Base-by-base conservation (phyloP, 805 yeast species). In the Clavispora phyllophila region DNA sequence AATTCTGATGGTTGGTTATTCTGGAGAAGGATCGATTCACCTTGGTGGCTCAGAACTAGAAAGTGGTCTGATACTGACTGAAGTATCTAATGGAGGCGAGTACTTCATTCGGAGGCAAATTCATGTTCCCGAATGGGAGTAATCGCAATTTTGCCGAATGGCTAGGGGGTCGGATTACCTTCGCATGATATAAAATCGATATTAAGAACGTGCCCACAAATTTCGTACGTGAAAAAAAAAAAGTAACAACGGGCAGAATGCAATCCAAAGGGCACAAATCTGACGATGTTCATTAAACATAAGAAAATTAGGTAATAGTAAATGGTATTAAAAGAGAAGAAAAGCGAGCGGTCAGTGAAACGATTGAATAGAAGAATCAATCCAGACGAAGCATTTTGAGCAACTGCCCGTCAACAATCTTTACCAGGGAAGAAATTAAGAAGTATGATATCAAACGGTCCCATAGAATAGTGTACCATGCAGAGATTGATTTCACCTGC, bases 1-100 rank as follows among this genome's bases (percentile, higher is more conserved):
- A 41, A 65, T 76, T 10, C 70, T 73, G 36, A 62, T 65, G 55
- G 60, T 74, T 15, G 64, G 67, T 24, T 69, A 52, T 41, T 50
- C 56, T 17, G 37, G 39, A 14, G 47, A 26, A 9, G 42, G 32
- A 10, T 15, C 45, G 7, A 15, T 37, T n/a, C 39, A 39, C 17
- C 46, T 37, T 13, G 19, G 18, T 34, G 57, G 47, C 32, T 26
- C 57, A 23, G 66, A 56, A 42, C 46, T 41, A 12, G 65, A 61
- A 2, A 17, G 20, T 29, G 33, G 33, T 57, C 53, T 7, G 22
- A 23, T 15, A 24, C 27, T 14, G 14, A 24, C 14, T 9, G 20
- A 17, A 9, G 5, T 4, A 4, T 9, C 12, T 17, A 10, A 4
- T 20, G 9, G 26, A 5, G 53, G 28, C 15, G 46, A 51, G 9